Percentiles rank a stretch among this genome's conserved stretches.
These are phyloP conservation scores for Yamadazyma siamensis DNA, from an alignment of 1,139 yeast species.

Conservation along the genomic window DNA sequence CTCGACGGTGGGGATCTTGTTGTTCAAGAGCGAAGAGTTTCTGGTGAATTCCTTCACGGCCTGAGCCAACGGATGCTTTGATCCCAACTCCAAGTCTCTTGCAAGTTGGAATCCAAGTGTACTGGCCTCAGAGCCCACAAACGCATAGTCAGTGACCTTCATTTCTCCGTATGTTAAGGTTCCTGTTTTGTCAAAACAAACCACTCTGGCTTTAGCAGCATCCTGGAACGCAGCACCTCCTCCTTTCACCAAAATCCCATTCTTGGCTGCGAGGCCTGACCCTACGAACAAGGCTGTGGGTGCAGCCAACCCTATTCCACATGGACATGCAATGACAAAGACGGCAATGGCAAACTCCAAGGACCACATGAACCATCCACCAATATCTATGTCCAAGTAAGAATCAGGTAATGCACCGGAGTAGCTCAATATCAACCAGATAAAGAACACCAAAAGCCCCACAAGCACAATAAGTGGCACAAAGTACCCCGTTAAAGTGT, in stretches of 20 bases:
- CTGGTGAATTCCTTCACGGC: conserved; percentile 48
- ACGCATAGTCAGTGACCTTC: conserved; percentile 49
- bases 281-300: conserved; percentile 49
- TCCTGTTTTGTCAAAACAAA: conserved; percentile 81
- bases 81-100: conserved; percentile 59
- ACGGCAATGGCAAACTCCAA: conserved; percentile 75
- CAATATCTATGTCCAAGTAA: conserved; percentile 62
- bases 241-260: conserved; percentile 76
- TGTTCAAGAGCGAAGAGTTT: conserved; percentile 23
- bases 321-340: conserved; percentile 57
- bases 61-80: conserved; percentile 67
- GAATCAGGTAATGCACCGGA: conserved; percentile 50
- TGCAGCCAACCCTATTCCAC: conserved; percentile 48
- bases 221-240: conserved; percentile 85
- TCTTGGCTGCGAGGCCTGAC: conserved; percentile 43
- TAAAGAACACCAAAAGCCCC: conserved; percentile 62
- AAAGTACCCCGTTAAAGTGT: conserved; percentile 65
- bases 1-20: conserved; percentile 46
- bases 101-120: conserved; percentile 39
- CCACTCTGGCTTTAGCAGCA: conserved; percentile 58
- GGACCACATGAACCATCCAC: conserved; percentile 80
- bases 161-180: conserved; percentile 69
- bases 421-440: conserved; percentile 62
- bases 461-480: conserved; percentile 64
- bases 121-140: conserved; percentile 14